Evolutionary conservation across 1,284 basidiomycete genomes (phyloP), one percentile per base, ranked within the genome.

Genomic region (Austropuccinia psidii): DNA sequence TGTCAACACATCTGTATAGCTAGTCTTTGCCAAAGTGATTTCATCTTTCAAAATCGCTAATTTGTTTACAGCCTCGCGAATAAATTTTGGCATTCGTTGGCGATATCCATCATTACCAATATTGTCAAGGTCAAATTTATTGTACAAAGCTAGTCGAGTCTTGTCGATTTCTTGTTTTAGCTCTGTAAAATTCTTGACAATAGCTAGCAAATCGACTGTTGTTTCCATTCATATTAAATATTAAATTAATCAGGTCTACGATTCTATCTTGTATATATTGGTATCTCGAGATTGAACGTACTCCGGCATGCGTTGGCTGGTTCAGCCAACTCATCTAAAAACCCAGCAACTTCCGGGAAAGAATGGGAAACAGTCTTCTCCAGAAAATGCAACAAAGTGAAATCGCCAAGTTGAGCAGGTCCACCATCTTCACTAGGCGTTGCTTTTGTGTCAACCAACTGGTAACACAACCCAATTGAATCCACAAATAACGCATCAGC

Each of bases 401-500:
- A 91, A 75, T 93, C 90, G 80, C 94, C 89, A 72, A 91, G 85
- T 81, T 15, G 78, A 31, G 70, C 80, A 7, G 75, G 41, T 4
- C 35, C 49, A 11, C 50, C 60, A 24, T 73, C 60, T 31, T 73
- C 70, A 21, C 37, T 45, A 6, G 70, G 70, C 35, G 70, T 77
- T 2, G 94, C 96, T 82, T 98, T 98, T 2, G 95, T 98, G 79
- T 98, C 96, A 50, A 98, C 95, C 64, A 98, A 85, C 91, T 94
- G 65, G 74, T 58, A 41, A 35, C 27, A 72, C 11, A 31, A 45
- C 11, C n/a, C 41, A 45, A 45, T 11, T 11, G 41, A n/a, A 45
- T 11, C n/a, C 41, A 11, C 41, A n/a, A n/a, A 45, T 45, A 11
- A n/a, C 41, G n/a, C n/a, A 45, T 45, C 41, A 45, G 41, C 11